These are phyloP conservation scores for Globisporangium radiosum DNA, from an alignment of 352 stramenopile species.

Conservation along the genomic window DNA sequence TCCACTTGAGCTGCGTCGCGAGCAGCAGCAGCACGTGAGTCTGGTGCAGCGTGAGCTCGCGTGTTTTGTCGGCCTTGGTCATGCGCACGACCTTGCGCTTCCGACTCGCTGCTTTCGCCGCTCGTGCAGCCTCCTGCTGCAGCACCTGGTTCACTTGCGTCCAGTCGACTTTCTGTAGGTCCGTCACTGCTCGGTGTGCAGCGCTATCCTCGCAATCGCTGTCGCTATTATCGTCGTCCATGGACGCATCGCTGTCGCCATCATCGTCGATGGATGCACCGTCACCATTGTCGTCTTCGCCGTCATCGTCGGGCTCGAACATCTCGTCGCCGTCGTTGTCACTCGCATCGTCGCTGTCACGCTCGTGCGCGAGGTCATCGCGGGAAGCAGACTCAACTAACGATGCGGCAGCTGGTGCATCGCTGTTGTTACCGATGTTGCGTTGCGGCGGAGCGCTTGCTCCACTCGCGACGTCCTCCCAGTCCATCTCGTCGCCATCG, in stretches of 20 bases:
- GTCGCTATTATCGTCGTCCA: constrained; percentile 10
- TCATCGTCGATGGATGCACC: constrained; percentile 6
- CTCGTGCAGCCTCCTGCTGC: constrained; percentile 13
- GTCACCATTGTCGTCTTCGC: constrained; percentile 16
- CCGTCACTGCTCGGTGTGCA: constrained; percentile 1
- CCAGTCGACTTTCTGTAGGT: constrained; percentile 58
- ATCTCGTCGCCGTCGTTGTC: constrained; percentile 3
- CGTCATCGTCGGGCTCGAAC: constrained; percentile 16
- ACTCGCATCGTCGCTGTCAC: neutral
- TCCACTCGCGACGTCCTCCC: constrained; percentile 38
- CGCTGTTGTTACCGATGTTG: no score
- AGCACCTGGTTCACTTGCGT: constrained; percentile 57
- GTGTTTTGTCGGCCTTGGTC: constrained; percentile 54
- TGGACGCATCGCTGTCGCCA: constrained; percentile 1
- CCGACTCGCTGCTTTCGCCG: constrained; percentile 13
- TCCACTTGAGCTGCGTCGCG: constrained; percentile 39
- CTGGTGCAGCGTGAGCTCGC: constrained; percentile 58
- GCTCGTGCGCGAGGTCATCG: neutral
- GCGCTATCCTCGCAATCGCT: constrained; percentile 9
- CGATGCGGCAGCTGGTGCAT: neutral
- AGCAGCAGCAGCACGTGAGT: constrained; percentile 64
- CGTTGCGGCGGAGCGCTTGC: no score
- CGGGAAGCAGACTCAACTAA: no score
- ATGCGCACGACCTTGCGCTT: constrained; percentile 43
- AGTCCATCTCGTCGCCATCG: constrained; percentile 54